Percentiles rank a stretch among this genome's conserved stretches.
Conservation (phyloP, 2,329 filamentous ascomycete species). For the Elsinoe perseae region DNA sequence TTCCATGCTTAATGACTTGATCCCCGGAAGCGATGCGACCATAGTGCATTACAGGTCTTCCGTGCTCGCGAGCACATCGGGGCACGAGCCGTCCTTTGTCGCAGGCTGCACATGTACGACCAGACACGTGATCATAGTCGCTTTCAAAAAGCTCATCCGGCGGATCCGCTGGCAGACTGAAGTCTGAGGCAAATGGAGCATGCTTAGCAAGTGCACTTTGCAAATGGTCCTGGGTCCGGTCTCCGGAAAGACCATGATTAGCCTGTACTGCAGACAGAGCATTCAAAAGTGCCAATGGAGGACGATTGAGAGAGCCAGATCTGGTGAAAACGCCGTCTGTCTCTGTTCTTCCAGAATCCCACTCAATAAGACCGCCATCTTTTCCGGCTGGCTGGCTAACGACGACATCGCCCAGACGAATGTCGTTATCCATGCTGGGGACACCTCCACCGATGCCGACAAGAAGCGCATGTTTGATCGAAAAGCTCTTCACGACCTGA, state of each 20-base stretch:
- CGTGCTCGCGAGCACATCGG: background rate
- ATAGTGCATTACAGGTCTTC: conserved; percentile 21
- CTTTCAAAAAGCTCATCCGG: background rate
- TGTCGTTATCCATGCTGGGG: conserved; percentile 17
- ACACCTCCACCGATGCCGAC: conserved; percentile 25
- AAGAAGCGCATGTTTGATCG: conserved; percentile 18
- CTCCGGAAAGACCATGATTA: background rate
- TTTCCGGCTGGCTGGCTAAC: conserved; percentile 20
- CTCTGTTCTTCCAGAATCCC: conserved; percentile 22
- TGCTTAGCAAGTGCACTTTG: background rate
- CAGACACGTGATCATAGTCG: background rate
- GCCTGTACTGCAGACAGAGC: conserved; percentile 19
- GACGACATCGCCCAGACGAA: conserved; percentile 25
- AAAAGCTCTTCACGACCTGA: conserved; percentile 21
- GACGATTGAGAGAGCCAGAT: conserved; percentile 20
- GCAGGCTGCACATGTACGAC: background rate
- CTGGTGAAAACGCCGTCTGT: conserved; percentile 19
- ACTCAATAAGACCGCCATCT: conserved; percentile 25
- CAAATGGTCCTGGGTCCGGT: background rate
- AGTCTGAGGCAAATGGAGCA: background rate
- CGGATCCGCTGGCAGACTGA: background rate
- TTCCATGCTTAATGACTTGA: conserved; percentile 21
- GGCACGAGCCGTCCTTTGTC: background rate
- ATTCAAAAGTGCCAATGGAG: conserved; percentile 22
- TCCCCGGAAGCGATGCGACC: conserved; percentile 25